Percentiles rank a stretch among this genome's conserved stretches.
phyloP scores from a whole-genome alignment of 2,329 filamentous ascomycete species.

The Seiridium unicorne region DNA sequence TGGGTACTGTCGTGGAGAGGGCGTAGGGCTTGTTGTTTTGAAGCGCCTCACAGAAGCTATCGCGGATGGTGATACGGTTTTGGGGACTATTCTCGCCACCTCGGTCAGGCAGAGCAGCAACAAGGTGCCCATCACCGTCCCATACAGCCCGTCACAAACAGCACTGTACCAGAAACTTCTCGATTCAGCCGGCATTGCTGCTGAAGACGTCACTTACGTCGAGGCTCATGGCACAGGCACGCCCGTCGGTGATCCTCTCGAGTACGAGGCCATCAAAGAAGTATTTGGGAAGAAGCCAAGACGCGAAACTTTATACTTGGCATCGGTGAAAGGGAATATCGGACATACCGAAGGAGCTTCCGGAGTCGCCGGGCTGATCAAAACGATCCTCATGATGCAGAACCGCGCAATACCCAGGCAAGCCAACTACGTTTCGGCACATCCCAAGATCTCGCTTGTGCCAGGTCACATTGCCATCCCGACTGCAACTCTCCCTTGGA shows the following conservation, averaged over 20 bases:
- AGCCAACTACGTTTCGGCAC: conserved; percentile 32
- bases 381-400: conserved; percentile 19
- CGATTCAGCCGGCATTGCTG: conserved; percentile 55
- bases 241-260: conserved; percentile 66
- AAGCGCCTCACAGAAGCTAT: conserved; percentile 18
- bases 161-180: conserved; percentile 57
- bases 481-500: not conserved
- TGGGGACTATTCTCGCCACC: conserved; percentile 51
- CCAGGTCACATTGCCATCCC: conserved; percentile 37
- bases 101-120: conserved; percentile 62
- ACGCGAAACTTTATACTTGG: conserved; percentile 40
- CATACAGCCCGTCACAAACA: conserved; percentile 59
- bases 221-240: conserved; percentile 72
- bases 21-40: conserved; percentile 15
- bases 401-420: conserved; percentile 13
- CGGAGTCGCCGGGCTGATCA: conserved; percentile 21
- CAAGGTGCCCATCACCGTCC: conserved; percentile 60
- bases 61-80: conserved; percentile 28
- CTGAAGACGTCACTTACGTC: conserved; percentile 54
- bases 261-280: conserved; percentile 60
- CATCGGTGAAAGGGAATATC: conserved; percentile 45
- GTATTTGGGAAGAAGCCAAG: conserved; percentile 50
- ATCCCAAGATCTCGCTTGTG: conserved; percentile 48
- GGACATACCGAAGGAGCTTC: conserved; percentile 42
- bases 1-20: conserved; percentile 38